Conservation (phyloP, 2,329 filamentous ascomycete species). For the Massarina eburnea region DNA sequence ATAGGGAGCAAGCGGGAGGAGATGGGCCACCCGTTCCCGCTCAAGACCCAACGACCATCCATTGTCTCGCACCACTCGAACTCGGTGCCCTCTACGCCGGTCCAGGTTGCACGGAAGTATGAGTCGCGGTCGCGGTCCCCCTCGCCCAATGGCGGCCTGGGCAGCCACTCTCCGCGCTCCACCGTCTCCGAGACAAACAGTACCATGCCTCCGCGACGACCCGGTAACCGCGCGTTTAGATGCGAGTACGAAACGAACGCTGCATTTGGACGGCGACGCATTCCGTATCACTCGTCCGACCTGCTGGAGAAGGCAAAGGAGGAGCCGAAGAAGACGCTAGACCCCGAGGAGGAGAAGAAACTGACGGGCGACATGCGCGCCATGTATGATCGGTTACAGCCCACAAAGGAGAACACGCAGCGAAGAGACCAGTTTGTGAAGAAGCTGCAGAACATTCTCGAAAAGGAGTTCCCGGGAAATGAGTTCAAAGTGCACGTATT, state of each 20-base stretch:
- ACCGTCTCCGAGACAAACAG: slow-evolving; percentile 87
- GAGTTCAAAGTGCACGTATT: slow-evolving; percentile 91
- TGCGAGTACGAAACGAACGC: slow-evolving; percentile 91
- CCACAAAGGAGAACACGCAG: slow-evolving; percentile 75
- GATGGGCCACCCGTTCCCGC: slow-evolving; percentile 12
- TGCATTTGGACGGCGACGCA: slow-evolving; percentile 77
- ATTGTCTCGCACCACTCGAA: slow-evolving; percentile 70
- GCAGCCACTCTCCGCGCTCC: slow-evolving; percentile 84
- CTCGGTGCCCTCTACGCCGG: slow-evolving; percentile 90
- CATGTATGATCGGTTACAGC: slow-evolving; percentile 82
- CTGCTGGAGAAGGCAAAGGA: slow-evolving; percentile 73
- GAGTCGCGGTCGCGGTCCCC: slow-evolving; percentile 75
- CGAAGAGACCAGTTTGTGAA: slow-evolving; percentile 75
- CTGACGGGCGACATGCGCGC: slow-evolving; percentile 82
- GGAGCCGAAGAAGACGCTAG: slow-evolving; percentile 59
- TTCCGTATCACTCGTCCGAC: slow-evolving; percentile 88
- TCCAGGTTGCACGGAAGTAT: slow-evolving; percentile 82
- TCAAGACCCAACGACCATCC: slow-evolving; percentile 47
- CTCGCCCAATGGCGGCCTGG: slow-evolving; percentile 71
- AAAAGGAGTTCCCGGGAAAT: slow-evolving; percentile 87
- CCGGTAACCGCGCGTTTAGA: slow-evolving; percentile 55
- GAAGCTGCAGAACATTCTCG: slow-evolving; percentile 86
- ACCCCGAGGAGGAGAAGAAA: slow-evolving; percentile 48
- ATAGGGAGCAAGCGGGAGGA: slow-evolving; percentile 36
- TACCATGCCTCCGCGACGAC: slow-evolving; percentile 66